phyloP scores from a whole-genome alignment of 768 basidiomycete genomes.

The Rhodotorula sphaerocarpa region DNA sequence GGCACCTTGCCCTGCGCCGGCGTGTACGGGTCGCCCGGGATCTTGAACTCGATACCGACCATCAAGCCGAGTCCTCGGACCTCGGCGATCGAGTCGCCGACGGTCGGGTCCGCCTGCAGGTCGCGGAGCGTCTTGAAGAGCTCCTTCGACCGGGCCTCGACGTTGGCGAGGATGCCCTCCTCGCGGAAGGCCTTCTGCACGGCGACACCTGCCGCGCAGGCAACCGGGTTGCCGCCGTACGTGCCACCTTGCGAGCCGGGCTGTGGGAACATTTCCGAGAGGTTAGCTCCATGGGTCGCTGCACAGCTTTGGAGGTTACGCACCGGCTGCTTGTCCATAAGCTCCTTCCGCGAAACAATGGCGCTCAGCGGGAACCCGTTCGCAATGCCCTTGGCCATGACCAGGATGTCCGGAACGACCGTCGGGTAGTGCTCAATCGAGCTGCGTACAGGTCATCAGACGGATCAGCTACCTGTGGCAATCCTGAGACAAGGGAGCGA shows the following conservation, averaged over 20 bases:
- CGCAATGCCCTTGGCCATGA: slow-evolving; percentile 82
- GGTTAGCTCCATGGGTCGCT: too few species aligned
- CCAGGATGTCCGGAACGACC: slow-evolving; percentile 76
- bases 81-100: slow-evolving; percentile 63
- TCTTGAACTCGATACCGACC: slow-evolving; percentile 43
- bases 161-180: slow-evolving; percentile 76
- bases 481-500: background rate
- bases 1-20: slow-evolving; percentile 41
- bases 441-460: background rate
- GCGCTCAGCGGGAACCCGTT: slow-evolving; percentile 92
- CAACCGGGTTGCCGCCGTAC: slow-evolving; percentile 83
- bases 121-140: slow-evolving; percentile 57
- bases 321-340: slow-evolving; percentile 71
- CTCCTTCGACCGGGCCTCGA: slow-evolving; percentile 64
- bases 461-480: background rate
- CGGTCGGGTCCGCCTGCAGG: slow-evolving; percentile 52
- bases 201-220: slow-evolving; percentile 83
- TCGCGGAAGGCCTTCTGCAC: slow-evolving; percentile 67
- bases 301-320: too few species aligned
- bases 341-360: slow-evolving; percentile 65
- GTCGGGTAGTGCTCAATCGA: slow-evolving; percentile 66
- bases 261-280: background rate
- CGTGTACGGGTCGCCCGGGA: slow-evolving; percentile 30
- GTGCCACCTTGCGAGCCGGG: slow-evolving; percentile 48
- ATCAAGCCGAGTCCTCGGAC: slow-evolving; percentile 81